A percentile compares a stretch with the other conserved stretches of the same genome.
Conservation (phyloP, 129 eudicot genomes). For the Escallonia rubra region DNA sequence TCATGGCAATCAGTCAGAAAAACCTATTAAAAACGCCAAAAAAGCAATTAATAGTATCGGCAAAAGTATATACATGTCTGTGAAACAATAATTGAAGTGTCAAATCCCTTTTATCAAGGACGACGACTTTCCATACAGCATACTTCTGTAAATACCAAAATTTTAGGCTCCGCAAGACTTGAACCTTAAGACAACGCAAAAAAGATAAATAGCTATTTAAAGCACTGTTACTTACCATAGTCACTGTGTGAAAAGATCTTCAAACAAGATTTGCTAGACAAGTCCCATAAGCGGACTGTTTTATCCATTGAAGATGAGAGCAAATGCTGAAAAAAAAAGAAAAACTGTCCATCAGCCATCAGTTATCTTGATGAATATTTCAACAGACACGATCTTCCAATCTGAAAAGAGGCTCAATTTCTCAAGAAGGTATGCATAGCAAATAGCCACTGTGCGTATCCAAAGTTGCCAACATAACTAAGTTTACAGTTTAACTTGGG, state of each 20-base stretch:
- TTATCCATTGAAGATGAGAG: conserved; percentile 99
- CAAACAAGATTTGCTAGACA: conserved; percentile 86
- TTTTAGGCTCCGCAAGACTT: neutral
- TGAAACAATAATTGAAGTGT: no score
- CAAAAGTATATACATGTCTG: no score
- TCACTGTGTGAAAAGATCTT: conserved; percentile 96
- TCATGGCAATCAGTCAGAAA: neutral
- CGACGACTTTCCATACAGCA: neutral
- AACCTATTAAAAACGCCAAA: neutral
- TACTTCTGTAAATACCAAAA: neutral
- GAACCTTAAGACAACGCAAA: neutral
- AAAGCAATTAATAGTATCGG: no score
- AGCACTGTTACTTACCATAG: conserved; percentile 53
- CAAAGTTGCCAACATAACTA: no score
- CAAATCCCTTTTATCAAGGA: neutral
- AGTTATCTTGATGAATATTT: neutral
- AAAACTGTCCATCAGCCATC: neutral
- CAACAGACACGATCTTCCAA: neutral
- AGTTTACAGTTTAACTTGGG: no score
- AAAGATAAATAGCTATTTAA: neutral
- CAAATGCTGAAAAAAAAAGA: conserved; percentile 61
- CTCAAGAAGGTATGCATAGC: no score
- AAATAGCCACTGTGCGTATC: no score
- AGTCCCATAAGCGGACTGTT: conserved; percentile 92
- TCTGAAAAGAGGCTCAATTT: neutral